Evolutionary conservation across 306 rosid genomes (phyloP).

Genomic region (Chamaecrista fasciculata): DNA sequence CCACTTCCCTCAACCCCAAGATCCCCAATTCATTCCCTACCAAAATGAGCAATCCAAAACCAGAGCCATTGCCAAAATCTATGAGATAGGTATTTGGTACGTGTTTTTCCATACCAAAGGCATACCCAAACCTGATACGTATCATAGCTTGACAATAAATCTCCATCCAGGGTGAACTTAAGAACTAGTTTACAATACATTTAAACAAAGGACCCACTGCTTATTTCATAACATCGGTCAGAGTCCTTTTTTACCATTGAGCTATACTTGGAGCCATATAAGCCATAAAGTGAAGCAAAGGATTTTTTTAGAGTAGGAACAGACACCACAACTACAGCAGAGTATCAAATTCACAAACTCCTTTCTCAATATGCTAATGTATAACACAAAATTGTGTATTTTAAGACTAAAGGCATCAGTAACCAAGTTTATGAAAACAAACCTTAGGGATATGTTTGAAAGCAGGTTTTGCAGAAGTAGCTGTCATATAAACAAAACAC

Average conservation of each 20-base stretch:
- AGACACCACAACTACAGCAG: slow-evolving; percentile 3
- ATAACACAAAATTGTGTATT: slow-evolving; percentile 9
- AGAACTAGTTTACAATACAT: background rate
- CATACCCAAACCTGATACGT: too few species aligned
- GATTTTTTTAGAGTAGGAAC: background rate
- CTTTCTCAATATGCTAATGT: background rate
- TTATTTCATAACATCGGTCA: background rate
- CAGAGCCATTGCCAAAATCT: too few species aligned
- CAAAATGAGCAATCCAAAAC: too few species aligned
- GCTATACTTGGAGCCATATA: slow-evolving; percentile 24
- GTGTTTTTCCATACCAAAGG: too few species aligned
- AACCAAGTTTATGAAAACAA: slow-evolving; percentile 31
- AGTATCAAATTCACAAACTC: slow-evolving; percentile 17
- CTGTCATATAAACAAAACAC: slow-evolving; percentile 39
- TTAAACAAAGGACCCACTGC: slow-evolving; percentile 14
- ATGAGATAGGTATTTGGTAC: too few species aligned
- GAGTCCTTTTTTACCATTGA: slow-evolving; percentile 14
- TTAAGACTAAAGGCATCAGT: slow-evolving; percentile 9
- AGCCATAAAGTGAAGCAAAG: slow-evolving; percentile 3
- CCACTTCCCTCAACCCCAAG: too few species aligned
- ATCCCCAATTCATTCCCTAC: too few species aligned
- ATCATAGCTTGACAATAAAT: too few species aligned
- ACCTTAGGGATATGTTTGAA: slow-evolving; percentile 99
- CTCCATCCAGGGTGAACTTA: background rate
- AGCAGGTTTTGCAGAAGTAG: slow-evolving; percentile 51